phyloP scores from a whole-genome alignment of 78 protist genomes.

The Dictyostelium firmibasis region DNA sequence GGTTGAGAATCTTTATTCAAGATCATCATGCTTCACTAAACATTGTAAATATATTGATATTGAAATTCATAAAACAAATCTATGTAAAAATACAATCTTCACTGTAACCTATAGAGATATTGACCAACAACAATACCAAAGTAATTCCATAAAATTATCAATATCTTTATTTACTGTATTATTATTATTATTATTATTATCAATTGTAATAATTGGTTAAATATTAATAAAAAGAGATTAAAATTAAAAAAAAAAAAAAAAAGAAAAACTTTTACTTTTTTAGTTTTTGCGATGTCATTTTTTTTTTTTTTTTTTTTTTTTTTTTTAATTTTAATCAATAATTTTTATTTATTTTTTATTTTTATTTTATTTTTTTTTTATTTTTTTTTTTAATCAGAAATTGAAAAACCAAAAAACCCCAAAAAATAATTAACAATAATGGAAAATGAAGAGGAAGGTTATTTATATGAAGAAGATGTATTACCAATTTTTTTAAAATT shows the following conservation, averaged over 20 bases:
- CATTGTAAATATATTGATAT: not conserved
- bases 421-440: not conserved
- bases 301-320: not conserved
- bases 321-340: not conserved
- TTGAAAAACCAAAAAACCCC: too few species aligned
- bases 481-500: slow-evolving; percentile 21
- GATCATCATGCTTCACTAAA: slow-evolving; percentile 9
- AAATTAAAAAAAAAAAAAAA: not conserved
- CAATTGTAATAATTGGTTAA: not conserved
- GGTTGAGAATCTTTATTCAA: not conserved
- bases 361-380: too few species aligned
- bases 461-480: not conserved
- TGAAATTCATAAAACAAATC: not conserved
- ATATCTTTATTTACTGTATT: not conserved
- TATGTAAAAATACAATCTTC: not conserved
- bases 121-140: not conserved
- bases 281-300: not conserved
- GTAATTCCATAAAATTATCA: not conserved
- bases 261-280: not conserved
- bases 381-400: not conserved
- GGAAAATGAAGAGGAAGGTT: not conserved
- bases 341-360: too few species aligned
- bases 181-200: not conserved
- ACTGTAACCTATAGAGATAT: not conserved
- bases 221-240: not conserved